Evolutionary conservation across 192 early-diverging fungal species (phyloP).

Genomic region (Rhizophagus prolifer): DNA sequence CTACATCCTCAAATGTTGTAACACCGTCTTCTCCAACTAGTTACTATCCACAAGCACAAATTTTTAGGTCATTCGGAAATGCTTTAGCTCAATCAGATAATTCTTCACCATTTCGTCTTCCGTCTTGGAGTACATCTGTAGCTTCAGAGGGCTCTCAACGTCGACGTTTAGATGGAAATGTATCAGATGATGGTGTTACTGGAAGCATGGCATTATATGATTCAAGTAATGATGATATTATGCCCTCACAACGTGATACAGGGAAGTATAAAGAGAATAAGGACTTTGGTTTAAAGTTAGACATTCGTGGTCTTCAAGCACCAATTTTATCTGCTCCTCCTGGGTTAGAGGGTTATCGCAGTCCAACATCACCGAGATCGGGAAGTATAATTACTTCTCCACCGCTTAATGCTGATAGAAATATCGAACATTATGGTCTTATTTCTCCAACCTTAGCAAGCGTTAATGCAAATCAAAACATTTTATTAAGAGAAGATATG

Average conservation of each 20-base stretch:
- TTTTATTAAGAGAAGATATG: slow-evolving; percentile 18
- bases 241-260: slow-evolving; percentile 20
- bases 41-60: slow-evolving; percentile 20
- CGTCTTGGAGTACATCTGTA: slow-evolving; percentile 32
- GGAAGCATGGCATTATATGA: slow-evolving; percentile 37
- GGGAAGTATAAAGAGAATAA: slow-evolving; percentile 28
- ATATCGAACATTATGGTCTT: slow-evolving; percentile 27
- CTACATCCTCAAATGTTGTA: not conserved
- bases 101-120: slow-evolving; percentile 23
- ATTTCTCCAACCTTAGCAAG: slow-evolving; percentile 20
- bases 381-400: slow-evolving; percentile 20
- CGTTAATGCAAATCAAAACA: slow-evolving; percentile 22
- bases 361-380: slow-evolving; percentile 23
- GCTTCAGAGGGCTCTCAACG: slow-evolving; percentile 21
- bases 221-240: slow-evolving; percentile 30
- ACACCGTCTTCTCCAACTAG: slow-evolving; percentile 17
- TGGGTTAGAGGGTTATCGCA: slow-evolving; percentile 25
- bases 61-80: slow-evolving; percentile 26
- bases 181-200: slow-evolving; percentile 26
- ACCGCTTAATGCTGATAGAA: slow-evolving; percentile 18
- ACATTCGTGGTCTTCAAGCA: slow-evolving; percentile 29
- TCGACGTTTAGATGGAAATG: slow-evolving; percentile 26
- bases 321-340: slow-evolving; percentile 24
- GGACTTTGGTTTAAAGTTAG: slow-evolving; percentile 29
- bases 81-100: slow-evolving; percentile 9